These are phyloP conservation scores for Lineolata rhizophorae DNA, from an alignment of 495 filamentous ascomycete species.

Conservation along the genomic window DNA sequence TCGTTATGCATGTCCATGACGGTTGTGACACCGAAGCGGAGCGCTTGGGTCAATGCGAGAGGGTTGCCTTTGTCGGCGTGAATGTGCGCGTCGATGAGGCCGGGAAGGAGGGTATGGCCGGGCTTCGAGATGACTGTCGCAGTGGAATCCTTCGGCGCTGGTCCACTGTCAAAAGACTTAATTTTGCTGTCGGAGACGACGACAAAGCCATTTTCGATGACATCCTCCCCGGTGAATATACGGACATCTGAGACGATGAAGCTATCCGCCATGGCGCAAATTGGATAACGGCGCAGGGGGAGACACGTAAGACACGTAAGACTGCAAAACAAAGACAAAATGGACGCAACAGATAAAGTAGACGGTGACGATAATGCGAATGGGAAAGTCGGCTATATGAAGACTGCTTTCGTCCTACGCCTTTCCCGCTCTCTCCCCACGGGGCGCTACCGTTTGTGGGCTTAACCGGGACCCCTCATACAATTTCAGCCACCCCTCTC, in stretches of 20 bases:
- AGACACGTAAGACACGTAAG: no score
- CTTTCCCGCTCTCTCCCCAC: no score
- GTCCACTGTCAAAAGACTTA: slow-evolving; percentile 6
- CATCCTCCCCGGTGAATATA: slow-evolving; percentile 15
- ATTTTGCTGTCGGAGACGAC: slow-evolving; percentile 15
- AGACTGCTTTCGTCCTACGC: no score
- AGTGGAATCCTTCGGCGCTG: slow-evolving; percentile 2
- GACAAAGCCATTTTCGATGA: slow-evolving; percentile 12
- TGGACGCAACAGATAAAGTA: no score
- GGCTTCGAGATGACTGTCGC: slow-evolving; percentile 11
- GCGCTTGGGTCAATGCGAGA: slow-evolving; percentile 14
- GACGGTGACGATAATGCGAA: no score
- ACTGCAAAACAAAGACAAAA: no score
- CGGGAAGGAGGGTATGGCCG: slow-evolving; percentile 16
- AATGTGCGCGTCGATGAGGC: slow-evolving; percentile 18
- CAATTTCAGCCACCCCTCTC: no score
- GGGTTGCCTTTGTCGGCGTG: slow-evolving; percentile 14
- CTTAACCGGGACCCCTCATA: no score
- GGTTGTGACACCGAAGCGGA: slow-evolving; percentile 18
- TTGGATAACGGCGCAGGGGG: no score
- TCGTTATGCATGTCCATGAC: slow-evolving; percentile 19
- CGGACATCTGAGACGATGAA: slow-evolving; percentile 18
- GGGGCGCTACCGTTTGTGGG: no score
- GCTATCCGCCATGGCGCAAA: slow-evolving; percentile 4
- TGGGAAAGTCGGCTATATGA: no score